Evolutionary conservation across 2,329 filamentous ascomycete genomes (phyloP).

Genomic region (Ceratocystis smalleyi): DNA sequence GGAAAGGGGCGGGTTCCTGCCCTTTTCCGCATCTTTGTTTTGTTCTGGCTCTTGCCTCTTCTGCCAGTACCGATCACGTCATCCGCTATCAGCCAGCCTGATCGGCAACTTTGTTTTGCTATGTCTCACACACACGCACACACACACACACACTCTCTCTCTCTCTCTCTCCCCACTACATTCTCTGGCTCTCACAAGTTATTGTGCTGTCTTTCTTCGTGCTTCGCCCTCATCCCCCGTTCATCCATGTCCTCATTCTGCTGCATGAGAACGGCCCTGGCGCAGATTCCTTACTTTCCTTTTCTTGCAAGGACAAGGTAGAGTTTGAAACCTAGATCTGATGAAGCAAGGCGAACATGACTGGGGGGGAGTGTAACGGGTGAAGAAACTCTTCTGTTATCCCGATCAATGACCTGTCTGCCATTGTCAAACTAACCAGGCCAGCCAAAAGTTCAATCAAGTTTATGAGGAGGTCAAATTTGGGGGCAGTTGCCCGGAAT

Average conservation of each 20-base stretch:
- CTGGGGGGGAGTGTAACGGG: not conserved
- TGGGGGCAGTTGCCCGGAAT: not conserved
- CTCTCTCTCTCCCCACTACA: not conserved
- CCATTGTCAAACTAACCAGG: not conserved
- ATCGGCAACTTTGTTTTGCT: too few species aligned
- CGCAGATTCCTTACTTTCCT: constrained; percentile 2
- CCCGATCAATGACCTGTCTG: not conserved
- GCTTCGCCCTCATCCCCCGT: not conserved
- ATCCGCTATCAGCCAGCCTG: too few species aligned
- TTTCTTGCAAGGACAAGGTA: not conserved
- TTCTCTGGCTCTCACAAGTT: not conserved
- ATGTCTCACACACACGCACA: not conserved
- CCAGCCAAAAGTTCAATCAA: not conserved
- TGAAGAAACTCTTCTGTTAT: not conserved
- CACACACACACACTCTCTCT: too few species aligned
- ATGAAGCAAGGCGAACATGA: not conserved
- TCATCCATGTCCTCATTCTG: not conserved
- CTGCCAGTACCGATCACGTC: too few species aligned
- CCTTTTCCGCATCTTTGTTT: not conserved
- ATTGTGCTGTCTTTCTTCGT: not conserved
- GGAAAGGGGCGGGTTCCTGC: not conserved
- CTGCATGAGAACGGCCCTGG: not conserved
- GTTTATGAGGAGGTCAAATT: not conserved
- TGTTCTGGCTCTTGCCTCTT: not conserved
- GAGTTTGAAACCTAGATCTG: not conserved